These are phyloP conservation scores for Carex myosuroides DNA, from an alignment of 176 grass and related monocot genomes.

Conservation along the genomic window DNA sequence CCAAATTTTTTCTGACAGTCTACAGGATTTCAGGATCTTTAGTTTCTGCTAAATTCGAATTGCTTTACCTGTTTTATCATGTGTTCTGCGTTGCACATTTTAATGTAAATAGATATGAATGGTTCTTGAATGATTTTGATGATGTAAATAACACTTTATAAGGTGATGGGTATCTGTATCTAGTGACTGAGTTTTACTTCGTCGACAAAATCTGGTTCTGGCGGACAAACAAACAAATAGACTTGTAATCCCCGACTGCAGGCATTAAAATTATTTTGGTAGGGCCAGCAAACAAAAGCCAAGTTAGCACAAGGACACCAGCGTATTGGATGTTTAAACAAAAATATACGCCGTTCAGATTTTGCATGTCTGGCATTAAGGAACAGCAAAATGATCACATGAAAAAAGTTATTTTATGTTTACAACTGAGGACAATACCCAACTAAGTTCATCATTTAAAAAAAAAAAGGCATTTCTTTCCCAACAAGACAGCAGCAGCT, in stretches of 20 bases:
- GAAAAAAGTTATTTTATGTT: neutral
- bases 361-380: neutral
- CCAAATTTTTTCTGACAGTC: neutral
- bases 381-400: neutral
- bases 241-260: neutral
- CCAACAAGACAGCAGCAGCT: neutral
- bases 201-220: neutral
- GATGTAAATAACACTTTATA: neutral
- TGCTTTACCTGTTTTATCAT: neutral
- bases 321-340: neutral
- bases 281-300: too few relatives aligned
- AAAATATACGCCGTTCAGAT: neutral
- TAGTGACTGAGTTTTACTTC: neutral
- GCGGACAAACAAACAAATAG: neutral
- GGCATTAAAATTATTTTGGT: too few relatives aligned
- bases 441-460: neutral
- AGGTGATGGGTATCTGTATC: neutral
- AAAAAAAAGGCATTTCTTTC: neutral
- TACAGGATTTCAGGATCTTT: neutral
- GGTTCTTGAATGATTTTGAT: neutral
- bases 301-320: neutral
- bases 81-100: neutral
- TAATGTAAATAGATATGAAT: neutral
- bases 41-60: neutral
- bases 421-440: neutral